A percentile compares a stretch with the other conserved stretches of the same genome.
Evolutionary conservation across 2,329 filamentous ascomycete genomes (phyloP).

Genomic region (Epichloe typhina): DNA sequence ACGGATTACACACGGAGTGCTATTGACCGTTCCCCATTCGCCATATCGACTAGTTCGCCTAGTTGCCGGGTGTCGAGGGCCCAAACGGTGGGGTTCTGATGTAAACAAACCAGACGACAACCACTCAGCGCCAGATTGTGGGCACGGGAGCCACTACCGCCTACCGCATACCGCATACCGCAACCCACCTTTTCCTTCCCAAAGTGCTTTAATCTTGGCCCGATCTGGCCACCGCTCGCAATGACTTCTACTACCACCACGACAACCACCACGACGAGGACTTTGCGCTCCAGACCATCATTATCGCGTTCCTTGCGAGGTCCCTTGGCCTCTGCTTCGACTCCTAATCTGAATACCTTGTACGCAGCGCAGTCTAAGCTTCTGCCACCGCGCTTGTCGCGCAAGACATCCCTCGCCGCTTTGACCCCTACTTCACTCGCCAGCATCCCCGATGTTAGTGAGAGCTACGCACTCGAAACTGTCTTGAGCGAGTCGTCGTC

Average conservation of each 20-base stretch:
- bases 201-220: neutral
- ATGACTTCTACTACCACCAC: slow-evolving; percentile 11
- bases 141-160: neutral
- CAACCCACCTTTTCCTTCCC: slow-evolving; percentile 1
- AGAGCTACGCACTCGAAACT: slow-evolving; percentile 47
- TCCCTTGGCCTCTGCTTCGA: slow-evolving; percentile 37
- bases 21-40: neutral
- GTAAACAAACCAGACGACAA: neutral
- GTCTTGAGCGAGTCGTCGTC: slow-evolving; percentile 25
- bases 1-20: too few relatives aligned
- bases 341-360: slow-evolving; percentile 42
- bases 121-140: neutral
- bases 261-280: slow-evolving; percentile 7
- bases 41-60: neutral
- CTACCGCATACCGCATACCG: neutral
- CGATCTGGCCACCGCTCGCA: slow-evolving; percentile 8
- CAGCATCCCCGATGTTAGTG: slow-evolving; percentile 52
- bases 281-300: slow-evolving; percentile 9
- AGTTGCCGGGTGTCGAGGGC: neutral
- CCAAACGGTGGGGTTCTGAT: neutral
- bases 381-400: slow-evolving; percentile 36
- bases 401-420: slow-evolving; percentile 60
- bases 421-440: slow-evolving; percentile 52
- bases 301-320: slow-evolving; percentile 29
- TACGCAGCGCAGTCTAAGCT: slow-evolving; percentile 38